phyloP scores from a whole-genome alignment of 2,329 filamentous ascomycete species.

The Scleromitrula shiraiana region DNA sequence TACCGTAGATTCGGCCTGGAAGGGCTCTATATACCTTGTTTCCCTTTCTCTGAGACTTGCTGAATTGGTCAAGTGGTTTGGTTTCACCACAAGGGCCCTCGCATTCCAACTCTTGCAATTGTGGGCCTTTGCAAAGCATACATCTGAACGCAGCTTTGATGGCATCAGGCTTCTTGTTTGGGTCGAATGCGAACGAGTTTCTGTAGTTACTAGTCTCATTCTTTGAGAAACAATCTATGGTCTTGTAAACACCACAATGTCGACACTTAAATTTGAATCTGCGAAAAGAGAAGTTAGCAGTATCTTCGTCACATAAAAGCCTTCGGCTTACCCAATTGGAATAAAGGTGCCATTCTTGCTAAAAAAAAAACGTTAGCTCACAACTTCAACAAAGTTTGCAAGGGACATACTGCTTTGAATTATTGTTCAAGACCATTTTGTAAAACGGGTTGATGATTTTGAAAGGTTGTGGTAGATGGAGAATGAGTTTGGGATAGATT shows the following conservation, averaged over 20 bases:
- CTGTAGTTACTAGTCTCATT: slow-evolving; percentile 37
- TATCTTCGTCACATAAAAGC: neutral
- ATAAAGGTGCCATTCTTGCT: neutral
- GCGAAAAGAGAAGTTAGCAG: neutral
- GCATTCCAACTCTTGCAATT: slow-evolving; percentile 40
- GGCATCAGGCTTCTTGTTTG: slow-evolving; percentile 12
- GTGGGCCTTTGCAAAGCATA: slow-evolving; percentile 35
- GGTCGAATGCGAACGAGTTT: slow-evolving; percentile 11
- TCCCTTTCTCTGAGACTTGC: slow-evolving; percentile 38
- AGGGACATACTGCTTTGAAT: no score
- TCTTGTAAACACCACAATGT: slow-evolving; percentile 23
- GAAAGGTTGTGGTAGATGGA: no score
- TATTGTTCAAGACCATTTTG: no score
- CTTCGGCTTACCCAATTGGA: neutral
- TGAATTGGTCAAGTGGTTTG: slow-evolving; percentile 40
- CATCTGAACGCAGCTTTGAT: slow-evolving; percentile 31
- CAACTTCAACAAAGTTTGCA: no score
- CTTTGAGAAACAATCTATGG: slow-evolving; percentile 35
- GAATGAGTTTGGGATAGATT: no score
- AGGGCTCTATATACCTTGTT: neutral
- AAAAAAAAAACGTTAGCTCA: no score
- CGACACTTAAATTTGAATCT: slow-evolving; percentile 11
- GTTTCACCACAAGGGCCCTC: slow-evolving; percentile 35
- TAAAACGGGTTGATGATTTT: no score
- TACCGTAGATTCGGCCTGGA: neutral